Percentiles rank a stretch among this genome's conserved stretches.
Conservation (phyloP, 805 yeast species). For the Suhomyces emberorum region DNA sequence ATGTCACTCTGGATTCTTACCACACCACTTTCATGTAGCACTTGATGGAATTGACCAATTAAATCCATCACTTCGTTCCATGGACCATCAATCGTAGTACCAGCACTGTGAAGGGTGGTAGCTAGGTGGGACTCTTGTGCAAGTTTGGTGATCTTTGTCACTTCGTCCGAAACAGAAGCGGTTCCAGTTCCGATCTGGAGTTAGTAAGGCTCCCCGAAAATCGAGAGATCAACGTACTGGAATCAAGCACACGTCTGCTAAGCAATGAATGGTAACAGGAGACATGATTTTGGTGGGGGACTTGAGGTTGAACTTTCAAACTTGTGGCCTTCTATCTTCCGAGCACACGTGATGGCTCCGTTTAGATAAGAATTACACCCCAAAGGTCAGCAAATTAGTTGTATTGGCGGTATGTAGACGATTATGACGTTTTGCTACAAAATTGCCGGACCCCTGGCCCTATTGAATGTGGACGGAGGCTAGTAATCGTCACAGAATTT, state of each 20-base stretch:
- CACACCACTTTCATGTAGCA: conserved; percentile 64
- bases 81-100: conserved; percentile 89
- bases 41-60: conserved; percentile 75
- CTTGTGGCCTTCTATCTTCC: too few relatives aligned
- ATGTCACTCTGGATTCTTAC: conserved; percentile 82
- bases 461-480: too few relatives aligned
- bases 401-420: too few relatives aligned
- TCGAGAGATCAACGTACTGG: conserved; percentile 51
- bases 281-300: too few relatives aligned
- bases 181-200: conserved; percentile 68
- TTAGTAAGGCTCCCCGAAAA: conserved; percentile 6
- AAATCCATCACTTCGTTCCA: conserved; percentile 83
- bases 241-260: conserved; percentile 82
- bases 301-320: too few relatives aligned
- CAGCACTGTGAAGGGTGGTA: conserved; percentile 82
- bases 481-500: too few relatives aligned
- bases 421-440: too few relatives aligned
- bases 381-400: too few relatives aligned
- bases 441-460: too few relatives aligned
- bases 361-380: too few relatives aligned
- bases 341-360: too few relatives aligned
- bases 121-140: conserved; percentile 61
- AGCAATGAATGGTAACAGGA: conserved; percentile 56
- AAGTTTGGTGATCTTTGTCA: conserved; percentile 63
- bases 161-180: conserved; percentile 79